phyloP scores from a whole-genome alignment of 192 early-diverging fungal species.

The Coemansia furcata region DNA sequence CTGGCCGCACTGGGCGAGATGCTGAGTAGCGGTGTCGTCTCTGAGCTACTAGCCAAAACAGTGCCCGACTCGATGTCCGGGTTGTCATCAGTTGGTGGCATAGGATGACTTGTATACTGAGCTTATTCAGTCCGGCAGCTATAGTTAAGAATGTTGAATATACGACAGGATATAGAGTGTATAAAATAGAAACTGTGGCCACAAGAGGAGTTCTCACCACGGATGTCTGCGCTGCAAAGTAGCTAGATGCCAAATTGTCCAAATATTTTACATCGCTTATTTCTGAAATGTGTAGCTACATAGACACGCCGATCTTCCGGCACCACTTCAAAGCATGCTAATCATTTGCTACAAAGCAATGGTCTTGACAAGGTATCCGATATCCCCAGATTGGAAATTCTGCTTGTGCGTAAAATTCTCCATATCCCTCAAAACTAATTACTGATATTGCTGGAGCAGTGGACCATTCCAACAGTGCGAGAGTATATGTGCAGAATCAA shows the following conservation, averaged over 20 bases:
- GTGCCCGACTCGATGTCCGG: neutral
- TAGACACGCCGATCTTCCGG: neutral
- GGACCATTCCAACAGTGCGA: neutral
- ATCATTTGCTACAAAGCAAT: neutral
- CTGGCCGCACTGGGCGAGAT: conserved; percentile 23
- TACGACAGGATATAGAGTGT: neutral
- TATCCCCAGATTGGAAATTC: neutral
- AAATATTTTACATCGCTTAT: neutral
- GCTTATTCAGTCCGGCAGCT: neutral
- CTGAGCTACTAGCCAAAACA: neutral
- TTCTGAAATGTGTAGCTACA: neutral
- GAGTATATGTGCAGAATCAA: neutral
- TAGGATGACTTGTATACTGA: neutral
- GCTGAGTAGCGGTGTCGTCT: conserved; percentile 29
- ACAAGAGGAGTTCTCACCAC: neutral
- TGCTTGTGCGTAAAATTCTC: neutral
- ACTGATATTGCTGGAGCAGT: neutral
- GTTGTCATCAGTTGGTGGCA: neutral
- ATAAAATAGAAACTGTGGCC: neutral
- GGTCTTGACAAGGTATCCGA: neutral
- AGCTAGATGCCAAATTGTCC: neutral
- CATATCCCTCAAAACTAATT: neutral
- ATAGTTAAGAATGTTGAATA: neutral
- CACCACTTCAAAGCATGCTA: neutral
- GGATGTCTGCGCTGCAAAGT: neutral